Base-by-base conservation (phyloP, 2,329 filamentous ascomycete genomes). In the Fusarium duplospermum region DNA sequence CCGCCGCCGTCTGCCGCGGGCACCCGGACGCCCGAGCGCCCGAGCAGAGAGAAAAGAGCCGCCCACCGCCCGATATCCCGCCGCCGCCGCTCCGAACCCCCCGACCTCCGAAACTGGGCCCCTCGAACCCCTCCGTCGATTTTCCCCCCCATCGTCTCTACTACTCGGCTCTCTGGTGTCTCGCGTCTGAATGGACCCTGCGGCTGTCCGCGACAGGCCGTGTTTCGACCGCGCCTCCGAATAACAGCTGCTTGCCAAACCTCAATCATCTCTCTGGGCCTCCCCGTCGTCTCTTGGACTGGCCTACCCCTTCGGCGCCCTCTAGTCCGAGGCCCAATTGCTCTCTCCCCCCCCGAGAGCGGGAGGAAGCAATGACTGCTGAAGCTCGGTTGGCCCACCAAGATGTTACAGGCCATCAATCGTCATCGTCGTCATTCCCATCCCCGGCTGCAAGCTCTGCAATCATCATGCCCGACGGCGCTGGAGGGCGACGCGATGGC, bases 351-450 rank as follows among this genome's bases (percentile, higher is more conserved):
- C 52, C 69, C 52, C 66, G 67, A 77, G 67, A 71, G 61, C 60
- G 67, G 76, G 72, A 68, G 73, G 62, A 74, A 80, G 82, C 81
- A 79, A 84, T 83, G 82, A 82, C 81, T 72, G 77, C 76, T 74
- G 81, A 82, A 79, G 79, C 78, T 75, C 81, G 74, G 70, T 73
- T 79, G 78, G 78, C 74, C 79, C 80, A 82, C 76, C 82, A 84
- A 82, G 76, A 84, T 84, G 82, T 83, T 72, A 78, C 78, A 79
- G 79, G 76, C 70, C 80, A 77, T 79, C 78, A 76, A 73, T 78
- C 74, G 67, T 73, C 71, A 76, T 74, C 68, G 69, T 70, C 73
- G 69, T 76, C 74, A 77, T 58, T 69, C 68, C 69, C 71, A 74
- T 72, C 77, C 70, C 75, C 77, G 76, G 74, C 69, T 75, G 73